Evolutionary conservation across 371 early-diverging fungal species (phyloP).

Genomic region (Choanephora cucurbitarum): DNA sequence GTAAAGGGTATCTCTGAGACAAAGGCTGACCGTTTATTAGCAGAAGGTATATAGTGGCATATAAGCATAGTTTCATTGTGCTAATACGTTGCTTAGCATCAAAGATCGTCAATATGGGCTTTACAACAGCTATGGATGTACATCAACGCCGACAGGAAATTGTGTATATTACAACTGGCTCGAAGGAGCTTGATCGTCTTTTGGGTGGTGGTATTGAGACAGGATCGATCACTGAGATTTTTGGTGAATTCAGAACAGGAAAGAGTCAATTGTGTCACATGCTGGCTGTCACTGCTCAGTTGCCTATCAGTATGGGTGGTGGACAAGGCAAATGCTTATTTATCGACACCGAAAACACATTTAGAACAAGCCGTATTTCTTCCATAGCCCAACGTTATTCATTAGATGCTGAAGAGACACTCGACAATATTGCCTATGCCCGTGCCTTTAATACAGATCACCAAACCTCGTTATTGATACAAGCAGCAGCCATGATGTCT

Average conservation of each 20-base stretch:
- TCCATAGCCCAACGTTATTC: constrained; percentile 89
- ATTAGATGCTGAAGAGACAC: constrained; percentile 84
- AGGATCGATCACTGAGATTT: constrained; percentile 98
- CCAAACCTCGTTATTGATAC: constrained; percentile 87
- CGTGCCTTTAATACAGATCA: constrained; percentile 98
- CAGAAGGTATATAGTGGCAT: constrained; percentile 71
- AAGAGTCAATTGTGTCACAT: constrained; percentile 99
- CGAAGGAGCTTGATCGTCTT: constrained; percentile 93
- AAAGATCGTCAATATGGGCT: constrained; percentile 96
- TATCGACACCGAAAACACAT: constrained; percentile 99
- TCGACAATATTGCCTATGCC: constrained; percentile 97
- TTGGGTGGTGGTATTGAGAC: constrained; percentile 98
- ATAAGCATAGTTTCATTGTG: not conserved
- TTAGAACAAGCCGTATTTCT: constrained; percentile 91
- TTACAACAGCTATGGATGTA: constrained; percentile 96
- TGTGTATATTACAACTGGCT: constrained; percentile 94
- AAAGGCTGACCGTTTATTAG: constrained; percentile 97
- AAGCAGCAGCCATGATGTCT: constrained; percentile 97
- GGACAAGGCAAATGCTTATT: constrained; percentile 97
- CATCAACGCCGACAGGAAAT: constrained; percentile 88
- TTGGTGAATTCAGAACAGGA: constrained; percentile 99
- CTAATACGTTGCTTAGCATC: constrained; percentile 58
- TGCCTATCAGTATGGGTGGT: constrained; percentile 87
- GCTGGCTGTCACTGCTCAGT: constrained; percentile 97
- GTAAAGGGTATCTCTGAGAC: constrained; percentile 99